These are phyloP conservation scores for Colletotrichum sansevieriae DNA, from an alignment of 2,329 filamentous ascomycete species.

Conservation along the genomic window DNA sequence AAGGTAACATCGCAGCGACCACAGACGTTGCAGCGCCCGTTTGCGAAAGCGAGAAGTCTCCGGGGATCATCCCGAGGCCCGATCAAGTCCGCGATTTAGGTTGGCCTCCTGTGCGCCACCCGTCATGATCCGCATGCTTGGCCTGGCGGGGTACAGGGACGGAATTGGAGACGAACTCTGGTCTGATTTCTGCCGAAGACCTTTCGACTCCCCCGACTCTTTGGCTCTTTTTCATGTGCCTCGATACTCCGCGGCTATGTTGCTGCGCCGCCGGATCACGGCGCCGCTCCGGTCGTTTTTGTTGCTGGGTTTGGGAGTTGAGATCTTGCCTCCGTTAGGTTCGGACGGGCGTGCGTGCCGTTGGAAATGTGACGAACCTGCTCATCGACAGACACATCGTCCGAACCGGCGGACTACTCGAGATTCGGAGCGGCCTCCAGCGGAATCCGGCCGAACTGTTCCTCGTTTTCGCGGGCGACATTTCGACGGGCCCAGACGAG, in stretches of 20 bases:
- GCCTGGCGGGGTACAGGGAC: neutral
- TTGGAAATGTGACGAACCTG: constrained; percentile 1
- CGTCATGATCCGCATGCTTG: neutral
- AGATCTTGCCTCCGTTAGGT: neutral
- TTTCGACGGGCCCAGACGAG: neutral
- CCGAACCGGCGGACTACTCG: neutral
- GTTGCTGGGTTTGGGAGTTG: neutral
- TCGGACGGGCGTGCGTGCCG: neutral
- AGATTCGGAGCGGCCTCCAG: neutral
- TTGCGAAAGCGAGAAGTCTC: neutral
- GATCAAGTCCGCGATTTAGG: constrained; percentile 7
- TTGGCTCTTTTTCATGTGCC: neutral
- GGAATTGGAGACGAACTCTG: neutral
- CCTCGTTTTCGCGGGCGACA: no score
- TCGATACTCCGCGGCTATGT: neutral
- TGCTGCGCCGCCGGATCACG: constrained; percentile 5
- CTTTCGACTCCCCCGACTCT: constrained; percentile 14
- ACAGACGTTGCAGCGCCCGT: neutral
- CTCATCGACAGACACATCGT: neutral
- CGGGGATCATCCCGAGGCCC: neutral
- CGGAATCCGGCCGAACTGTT: neutral
- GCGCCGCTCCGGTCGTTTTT: neutral
- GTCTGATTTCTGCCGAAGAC: constrained; percentile 27
- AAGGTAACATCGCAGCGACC: constrained; percentile 8
- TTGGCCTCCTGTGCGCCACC: neutral